Evolutionary conservation across 306 rosid genomes (phyloP).

Genomic region (Chamaecrista fasciculata): DNA sequence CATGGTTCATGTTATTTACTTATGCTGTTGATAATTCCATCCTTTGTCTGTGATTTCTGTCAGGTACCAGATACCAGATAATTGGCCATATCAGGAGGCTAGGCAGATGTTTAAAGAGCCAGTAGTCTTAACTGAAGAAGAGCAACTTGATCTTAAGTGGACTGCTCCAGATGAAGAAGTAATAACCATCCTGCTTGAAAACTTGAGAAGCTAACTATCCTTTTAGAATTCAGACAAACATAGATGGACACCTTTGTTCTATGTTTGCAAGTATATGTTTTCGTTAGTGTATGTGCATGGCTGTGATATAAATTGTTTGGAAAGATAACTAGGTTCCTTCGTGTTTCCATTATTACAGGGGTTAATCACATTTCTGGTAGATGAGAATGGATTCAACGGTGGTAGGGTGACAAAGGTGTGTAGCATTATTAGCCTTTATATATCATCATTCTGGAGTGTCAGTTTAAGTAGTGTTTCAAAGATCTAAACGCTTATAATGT

Average conservation of each 20-base stretch:
- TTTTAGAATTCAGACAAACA: constrained; percentile 16
- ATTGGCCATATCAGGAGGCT: constrained; percentile 90
- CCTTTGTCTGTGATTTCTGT: constrained; percentile 7
- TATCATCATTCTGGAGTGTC: neutral
- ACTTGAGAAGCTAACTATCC: constrained; percentile 13
- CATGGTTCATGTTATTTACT: constrained; percentile 5
- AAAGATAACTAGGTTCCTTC: constrained; percentile 24
- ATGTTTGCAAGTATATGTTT: neutral
- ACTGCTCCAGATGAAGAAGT: constrained; percentile 92
- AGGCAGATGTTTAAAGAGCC: constrained; percentile 87
- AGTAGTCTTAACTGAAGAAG: constrained; percentile 55
- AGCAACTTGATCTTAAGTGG: constrained; percentile 81
- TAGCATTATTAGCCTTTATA: constrained; percentile 12
- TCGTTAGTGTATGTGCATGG: neutral
- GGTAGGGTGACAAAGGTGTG: constrained; percentile 90
- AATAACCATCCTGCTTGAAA: constrained; percentile 31
- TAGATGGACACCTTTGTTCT: constrained; percentile 12
- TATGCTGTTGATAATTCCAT: constrained; percentile 17
- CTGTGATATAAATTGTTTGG: constrained; percentile 17
- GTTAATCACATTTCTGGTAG: constrained; percentile 68
- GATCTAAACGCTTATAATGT: constrained; percentile 1
- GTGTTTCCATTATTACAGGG: constrained; percentile 61
- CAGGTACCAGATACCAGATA: constrained; percentile 89
- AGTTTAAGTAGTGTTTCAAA: constrained; percentile 26
- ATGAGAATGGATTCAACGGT: constrained; percentile 90